A percentile compares a stretch with the other conserved stretches of the same genome.
Conservation (phyloP, 2,329 filamentous ascomycete species). For the Plenodomus biglobosus region DNA sequence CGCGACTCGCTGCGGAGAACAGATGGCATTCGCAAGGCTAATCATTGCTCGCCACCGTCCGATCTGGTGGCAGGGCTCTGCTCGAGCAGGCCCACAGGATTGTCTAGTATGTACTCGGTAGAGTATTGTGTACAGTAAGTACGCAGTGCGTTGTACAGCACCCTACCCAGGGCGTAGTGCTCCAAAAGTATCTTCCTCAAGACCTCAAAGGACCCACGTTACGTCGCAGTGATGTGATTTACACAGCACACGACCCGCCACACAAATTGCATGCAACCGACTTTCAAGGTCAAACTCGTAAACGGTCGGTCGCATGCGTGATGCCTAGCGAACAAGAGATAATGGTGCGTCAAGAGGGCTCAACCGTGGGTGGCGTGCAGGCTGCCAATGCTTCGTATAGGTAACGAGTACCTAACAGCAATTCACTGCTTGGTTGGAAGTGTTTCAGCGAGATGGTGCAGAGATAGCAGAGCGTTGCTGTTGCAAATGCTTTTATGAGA, state of each 20-base stretch:
- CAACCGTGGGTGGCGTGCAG: conserved; percentile 29
- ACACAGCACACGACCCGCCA: not conserved
- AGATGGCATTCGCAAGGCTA: not conserved
- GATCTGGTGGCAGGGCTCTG: not conserved
- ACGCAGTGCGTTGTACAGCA: not conserved
- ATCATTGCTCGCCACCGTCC: not conserved
- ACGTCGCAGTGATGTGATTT: too few relatives aligned
- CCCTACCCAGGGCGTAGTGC: not conserved
- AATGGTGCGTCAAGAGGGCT: conserved; percentile 17
- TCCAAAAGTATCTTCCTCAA: too few relatives aligned
- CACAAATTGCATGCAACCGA: not conserved
- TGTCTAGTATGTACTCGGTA: too few relatives aligned
- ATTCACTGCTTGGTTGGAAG: conserved; percentile 35
- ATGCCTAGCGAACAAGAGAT: conserved; percentile 10
- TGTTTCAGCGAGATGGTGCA: conserved; percentile 22
- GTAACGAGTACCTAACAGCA: conserved; percentile 43
- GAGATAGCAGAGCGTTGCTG: conserved; percentile 24
- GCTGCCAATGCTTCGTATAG: conserved; percentile 23
- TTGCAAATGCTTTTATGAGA: conserved; percentile 40
- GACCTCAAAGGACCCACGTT: too few relatives aligned
- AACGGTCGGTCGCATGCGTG: conserved; percentile 6
- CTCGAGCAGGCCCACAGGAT: too few relatives aligned
- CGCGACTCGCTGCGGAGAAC: conserved; percentile 20
- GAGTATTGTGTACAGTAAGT: too few relatives aligned
- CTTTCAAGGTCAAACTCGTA: not conserved